These are phyloP conservation scores for Amanita phalloides DNA, from an alignment of 768 basidiomycete genomes.

Conservation along the genomic window DNA sequence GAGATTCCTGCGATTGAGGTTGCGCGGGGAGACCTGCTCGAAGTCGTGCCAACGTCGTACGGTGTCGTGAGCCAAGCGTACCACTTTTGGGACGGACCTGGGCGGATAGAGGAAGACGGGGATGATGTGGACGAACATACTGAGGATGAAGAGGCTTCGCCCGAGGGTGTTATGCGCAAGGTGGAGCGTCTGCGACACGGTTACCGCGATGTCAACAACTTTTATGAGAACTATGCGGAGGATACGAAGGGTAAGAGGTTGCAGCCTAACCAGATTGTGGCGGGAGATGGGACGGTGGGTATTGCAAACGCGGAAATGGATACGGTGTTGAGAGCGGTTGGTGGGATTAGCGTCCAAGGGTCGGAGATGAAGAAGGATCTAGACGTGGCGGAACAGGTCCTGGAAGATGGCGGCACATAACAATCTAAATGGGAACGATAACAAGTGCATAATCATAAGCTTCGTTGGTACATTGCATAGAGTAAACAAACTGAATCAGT, in stretches of 20 bases:
- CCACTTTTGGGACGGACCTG: slow-evolving; percentile 89
- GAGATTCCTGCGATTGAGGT: slow-evolving; percentile 98
- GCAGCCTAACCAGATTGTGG: slow-evolving; percentile 15
- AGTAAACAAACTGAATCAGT: too few species aligned
- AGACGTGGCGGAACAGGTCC: not conserved
- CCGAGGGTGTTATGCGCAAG: slow-evolving; percentile 18
- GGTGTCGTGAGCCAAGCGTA: slow-evolving; percentile 86
- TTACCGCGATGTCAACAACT: slow-evolving; percentile 58
- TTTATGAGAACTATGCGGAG: slow-evolving; percentile 85
- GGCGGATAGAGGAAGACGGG: slow-evolving; percentile 28
- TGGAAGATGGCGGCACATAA: not conserved
- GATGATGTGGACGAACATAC: slow-evolving; percentile 9
- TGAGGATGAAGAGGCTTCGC: slow-evolving; percentile 3
- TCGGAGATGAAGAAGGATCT: slow-evolving; percentile 4
- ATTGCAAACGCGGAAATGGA: slow-evolving; percentile 3
- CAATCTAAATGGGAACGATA: too few species aligned
- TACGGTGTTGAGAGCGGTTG: slow-evolving; percentile 4
- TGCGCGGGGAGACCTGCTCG: slow-evolving; percentile 91
- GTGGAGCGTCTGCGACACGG: not conserved
- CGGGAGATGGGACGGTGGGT: not conserved
- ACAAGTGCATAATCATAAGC: too few species aligned
- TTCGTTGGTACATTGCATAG: too few species aligned
- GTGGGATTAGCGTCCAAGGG: not conserved
- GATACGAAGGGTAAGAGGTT: slow-evolving; percentile 52
- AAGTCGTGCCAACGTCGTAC: slow-evolving; percentile 81